Evolutionary conservation across 306 rosid genomes (phyloP), one percentile per base, ranked within the genome.

Genomic region (Datisca glomerata): DNA sequence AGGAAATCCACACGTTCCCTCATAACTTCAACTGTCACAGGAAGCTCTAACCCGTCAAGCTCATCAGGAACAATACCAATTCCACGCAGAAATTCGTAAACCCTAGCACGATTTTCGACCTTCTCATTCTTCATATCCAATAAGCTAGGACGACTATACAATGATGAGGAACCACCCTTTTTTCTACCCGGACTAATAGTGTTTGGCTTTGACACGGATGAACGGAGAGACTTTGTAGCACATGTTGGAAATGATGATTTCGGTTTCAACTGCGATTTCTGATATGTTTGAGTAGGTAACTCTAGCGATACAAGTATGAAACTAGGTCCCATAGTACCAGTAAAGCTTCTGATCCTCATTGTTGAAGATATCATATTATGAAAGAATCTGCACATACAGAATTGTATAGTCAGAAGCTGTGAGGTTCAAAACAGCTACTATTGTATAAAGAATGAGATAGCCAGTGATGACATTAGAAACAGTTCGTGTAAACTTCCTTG

Each of bases 41-140:
- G 96, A 69, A 91, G 98, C 51, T 91, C 98, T 71, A 91, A 64
- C 20, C 96, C 98, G 56, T 91, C 98, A 59, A 91, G 98, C 68
- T 91, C 98, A 71, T 91, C 94, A 49, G 96, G 96, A 54, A 75
- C 74, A 43, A 91, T 49, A 23, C 98, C 98, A 57, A 84, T 69
- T 21, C 67, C 74, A 18, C 69, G 57, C 59, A 89, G 71, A 57
- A 84, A 89, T 42, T 75, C 81, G 7, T 89, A 84, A 59, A 84
- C 92, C 53, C 57, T 53, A 17, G 67, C 78, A 8, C 96, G 85
- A 25, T 74, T 66, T 28, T 47, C 70, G 21, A 38, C 51, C 63
- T 51, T 75, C 21, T 75, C 92, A 36, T 75, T 84, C 64, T 64
- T 84, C 92, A 80, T 80, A 17, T 80, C 81, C 9, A 76, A 51